phyloP scores from a whole-genome alignment of 23 red algal genomes.

The Gracilaria domingensis region DNA sequence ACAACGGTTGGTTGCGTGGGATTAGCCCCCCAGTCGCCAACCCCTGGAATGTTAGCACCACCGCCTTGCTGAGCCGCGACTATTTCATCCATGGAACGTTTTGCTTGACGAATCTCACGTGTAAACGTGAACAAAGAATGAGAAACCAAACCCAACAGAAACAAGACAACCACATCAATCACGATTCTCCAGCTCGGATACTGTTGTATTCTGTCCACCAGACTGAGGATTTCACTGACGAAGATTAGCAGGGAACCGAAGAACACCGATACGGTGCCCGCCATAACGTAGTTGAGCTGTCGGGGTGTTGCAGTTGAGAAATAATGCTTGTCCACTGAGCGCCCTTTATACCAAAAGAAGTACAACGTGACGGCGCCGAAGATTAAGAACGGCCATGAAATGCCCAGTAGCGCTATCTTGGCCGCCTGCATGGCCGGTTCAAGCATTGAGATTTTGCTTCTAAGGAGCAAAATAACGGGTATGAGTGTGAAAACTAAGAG shows the following conservation, averaged over 20 bases:
- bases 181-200: slow-evolving; percentile 14
- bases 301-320: slow-evolving; percentile 22
- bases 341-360: slow-evolving; percentile 27
- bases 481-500: slow-evolving; percentile 29
- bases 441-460: not conserved
- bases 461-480: not conserved
- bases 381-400: slow-evolving; percentile 29
- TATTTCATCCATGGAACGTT: slow-evolving; percentile 25
- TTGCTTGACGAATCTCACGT: slow-evolving; percentile 5
- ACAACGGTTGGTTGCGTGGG: not conserved
- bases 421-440: not conserved
- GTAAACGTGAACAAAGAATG: slow-evolving; percentile 12
- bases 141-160: not conserved
- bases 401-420: slow-evolving; percentile 1
- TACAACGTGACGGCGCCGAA: not conserved
- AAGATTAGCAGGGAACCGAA: slow-evolving; percentile 2
- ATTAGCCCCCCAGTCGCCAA: not conserved
- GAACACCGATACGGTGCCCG: not conserved
- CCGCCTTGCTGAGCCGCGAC: not conserved
- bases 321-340: slow-evolving; percentile 17
- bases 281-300: slow-evolving; percentile 37
- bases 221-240: slow-evolving; percentile 9
- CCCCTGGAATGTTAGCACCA: not conserved
- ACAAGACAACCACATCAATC: slow-evolving; percentile 11
- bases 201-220: slow-evolving; percentile 31